phyloP scores from a whole-genome alignment of 2,329 filamentous ascomycete species.

The Pestalotiopsis sp. region DNA sequence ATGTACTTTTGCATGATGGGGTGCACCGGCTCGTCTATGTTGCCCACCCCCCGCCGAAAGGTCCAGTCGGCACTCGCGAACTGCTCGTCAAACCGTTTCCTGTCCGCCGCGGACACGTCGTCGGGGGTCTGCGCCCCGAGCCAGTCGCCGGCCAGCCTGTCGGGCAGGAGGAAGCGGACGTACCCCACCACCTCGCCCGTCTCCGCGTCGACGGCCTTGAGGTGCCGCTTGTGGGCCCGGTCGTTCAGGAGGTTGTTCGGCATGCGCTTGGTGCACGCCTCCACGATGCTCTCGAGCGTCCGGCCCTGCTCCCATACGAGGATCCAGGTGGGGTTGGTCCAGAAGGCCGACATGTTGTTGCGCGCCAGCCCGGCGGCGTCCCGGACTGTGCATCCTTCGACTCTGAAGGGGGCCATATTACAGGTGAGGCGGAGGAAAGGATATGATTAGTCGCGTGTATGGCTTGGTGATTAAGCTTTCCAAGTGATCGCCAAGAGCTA shows the following conservation, averaged over 20 bases:
- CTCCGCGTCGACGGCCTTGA: slow-evolving; percentile 23
- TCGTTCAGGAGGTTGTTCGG: slow-evolving; percentile 21
- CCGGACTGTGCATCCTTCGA: slow-evolving; percentile 18
- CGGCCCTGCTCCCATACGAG: slow-evolving; percentile 16
- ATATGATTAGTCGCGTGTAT: not conserved
- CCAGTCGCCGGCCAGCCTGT: slow-evolving; percentile 16
- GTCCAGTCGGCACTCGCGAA: slow-evolving; percentile 19
- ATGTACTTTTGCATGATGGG: slow-evolving; percentile 15
- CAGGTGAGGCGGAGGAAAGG: not conserved
- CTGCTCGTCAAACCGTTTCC: slow-evolving; percentile 13
- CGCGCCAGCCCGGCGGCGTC: slow-evolving; percentile 18
- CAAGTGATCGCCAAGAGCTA: not conserved
- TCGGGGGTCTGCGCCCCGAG: slow-evolving; percentile 20
- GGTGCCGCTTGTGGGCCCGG: slow-evolving; percentile 20
- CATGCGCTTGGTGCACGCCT: slow-evolving; percentile 16
- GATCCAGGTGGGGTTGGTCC: slow-evolving; percentile 21
- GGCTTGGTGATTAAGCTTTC: not conserved
- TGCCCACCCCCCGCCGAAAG: slow-evolving; percentile 11
- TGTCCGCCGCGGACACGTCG: slow-evolving; percentile 17
- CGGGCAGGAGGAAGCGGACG: slow-evolving; percentile 24
- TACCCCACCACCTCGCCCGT: slow-evolving; percentile 25
- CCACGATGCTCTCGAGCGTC: slow-evolving; percentile 18
- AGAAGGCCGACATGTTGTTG: slow-evolving; percentile 25
- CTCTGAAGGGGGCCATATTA: slow-evolving; percentile 11
- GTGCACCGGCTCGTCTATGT: slow-evolving; percentile 16